Conservation (phyloP, 2,329 filamentous ascomycete genomes). For the Trichophyton equinum region DNA sequence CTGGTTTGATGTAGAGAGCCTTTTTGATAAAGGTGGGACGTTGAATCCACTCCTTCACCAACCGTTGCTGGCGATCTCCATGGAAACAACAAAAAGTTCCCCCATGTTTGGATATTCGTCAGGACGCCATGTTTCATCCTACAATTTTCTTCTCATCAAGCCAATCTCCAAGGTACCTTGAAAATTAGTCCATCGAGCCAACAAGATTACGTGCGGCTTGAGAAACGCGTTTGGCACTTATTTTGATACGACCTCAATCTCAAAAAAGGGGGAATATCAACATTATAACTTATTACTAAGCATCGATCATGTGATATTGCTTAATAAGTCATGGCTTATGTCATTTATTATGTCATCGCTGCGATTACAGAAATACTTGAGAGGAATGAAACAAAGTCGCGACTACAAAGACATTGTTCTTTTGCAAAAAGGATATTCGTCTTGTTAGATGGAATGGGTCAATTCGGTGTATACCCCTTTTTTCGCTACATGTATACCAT, state of each 20-base stretch:
- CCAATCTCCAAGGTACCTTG: neutral
- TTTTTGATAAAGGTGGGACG: neutral
- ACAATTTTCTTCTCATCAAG: neutral
- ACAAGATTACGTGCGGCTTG: neutral
- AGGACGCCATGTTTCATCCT: neutral
- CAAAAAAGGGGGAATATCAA: neutral
- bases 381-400: too few relatives aligned
- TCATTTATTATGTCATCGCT: neutral
- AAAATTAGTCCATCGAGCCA: neutral
- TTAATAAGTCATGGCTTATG: neutral
- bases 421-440: too few relatives aligned
- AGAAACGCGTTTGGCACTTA: neutral
- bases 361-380: too few relatives aligned
- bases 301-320: neutral
- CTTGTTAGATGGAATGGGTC: too few relatives aligned
- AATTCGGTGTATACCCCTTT: too few relatives aligned
- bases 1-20: neutral
- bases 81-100: neutral
- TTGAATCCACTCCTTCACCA: neutral
- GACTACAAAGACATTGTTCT: too few relatives aligned
- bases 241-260: neutral
- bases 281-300: neutral
- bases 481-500: too few relatives aligned
- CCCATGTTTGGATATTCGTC: neutral
- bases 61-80: neutral